These are phyloP conservation scores for Pythium pyrilobum DNA, from an alignment of 352 stramenopile species.

Conservation along the genomic window DNA sequence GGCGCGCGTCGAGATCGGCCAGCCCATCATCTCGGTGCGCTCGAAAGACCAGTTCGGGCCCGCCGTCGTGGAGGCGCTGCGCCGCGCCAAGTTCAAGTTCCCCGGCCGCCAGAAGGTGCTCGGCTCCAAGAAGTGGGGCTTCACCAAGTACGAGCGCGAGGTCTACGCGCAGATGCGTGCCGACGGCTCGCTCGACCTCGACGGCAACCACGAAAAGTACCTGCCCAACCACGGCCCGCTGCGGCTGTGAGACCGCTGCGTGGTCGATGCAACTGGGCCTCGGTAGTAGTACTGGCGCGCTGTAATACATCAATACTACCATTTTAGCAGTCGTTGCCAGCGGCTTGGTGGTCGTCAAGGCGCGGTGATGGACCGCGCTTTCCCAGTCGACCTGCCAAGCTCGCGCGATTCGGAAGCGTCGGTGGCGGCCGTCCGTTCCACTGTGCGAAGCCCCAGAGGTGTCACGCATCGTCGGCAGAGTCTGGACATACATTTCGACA, in stretches of 20 bases:
- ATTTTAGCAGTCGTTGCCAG: too few species aligned
- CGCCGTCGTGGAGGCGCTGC: conserved; percentile 96
- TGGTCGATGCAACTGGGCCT: too few species aligned
- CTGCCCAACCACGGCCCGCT: conserved; percentile 82
- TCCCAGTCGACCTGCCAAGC: too few species aligned
- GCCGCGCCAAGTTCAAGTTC: conserved; percentile 99
- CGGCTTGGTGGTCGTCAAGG: too few species aligned
- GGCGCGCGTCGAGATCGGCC: conserved; percentile 98
- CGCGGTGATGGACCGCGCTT: too few species aligned
- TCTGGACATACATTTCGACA: too few species aligned
- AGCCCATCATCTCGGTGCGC: conserved; percentile 97
- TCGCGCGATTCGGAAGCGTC: too few species aligned
- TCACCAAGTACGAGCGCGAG: conserved; percentile 86
- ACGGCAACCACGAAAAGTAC: conserved; percentile 99
- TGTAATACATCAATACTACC: too few species aligned
- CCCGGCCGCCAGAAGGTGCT: conserved; percentile 99
- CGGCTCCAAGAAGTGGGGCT: conserved; percentile 98
- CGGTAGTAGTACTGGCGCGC: too few species aligned
- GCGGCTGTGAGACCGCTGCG: conserved; percentile 59
- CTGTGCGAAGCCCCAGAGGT: too few species aligned
- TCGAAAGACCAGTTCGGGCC: conserved; percentile 94
- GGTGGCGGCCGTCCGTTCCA: too few species aligned
- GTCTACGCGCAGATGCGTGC: conserved; percentile 96
- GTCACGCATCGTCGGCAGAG: too few species aligned
- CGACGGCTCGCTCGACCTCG: conserved; percentile 89